Evolutionary conservation across 768 basidiomycete genomes (phyloP).

Genomic region (Suillus cothurnatus): DNA sequence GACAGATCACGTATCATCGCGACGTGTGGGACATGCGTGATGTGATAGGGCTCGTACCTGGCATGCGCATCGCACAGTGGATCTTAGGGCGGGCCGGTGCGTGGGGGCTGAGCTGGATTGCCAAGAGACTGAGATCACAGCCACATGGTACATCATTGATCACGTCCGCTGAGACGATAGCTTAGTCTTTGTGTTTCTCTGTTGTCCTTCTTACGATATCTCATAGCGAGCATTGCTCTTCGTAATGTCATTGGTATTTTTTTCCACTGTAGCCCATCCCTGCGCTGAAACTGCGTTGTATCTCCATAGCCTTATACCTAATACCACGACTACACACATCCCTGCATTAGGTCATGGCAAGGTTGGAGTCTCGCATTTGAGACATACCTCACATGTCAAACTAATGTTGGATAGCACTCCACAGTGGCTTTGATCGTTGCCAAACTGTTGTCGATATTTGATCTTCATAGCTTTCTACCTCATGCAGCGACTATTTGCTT

Average conservation of each 20-base stretch:
- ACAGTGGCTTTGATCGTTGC: background rate
- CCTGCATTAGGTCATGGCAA: background rate
- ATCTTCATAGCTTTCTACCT: background rate
- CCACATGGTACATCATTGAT: background rate
- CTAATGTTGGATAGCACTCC: background rate
- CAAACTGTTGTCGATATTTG: background rate
- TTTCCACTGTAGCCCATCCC: background rate
- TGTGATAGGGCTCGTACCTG: constrained; percentile 71
- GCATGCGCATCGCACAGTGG: constrained; percentile 69
- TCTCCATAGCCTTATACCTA: constrained; percentile 1
- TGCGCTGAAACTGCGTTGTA: background rate
- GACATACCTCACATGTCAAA: background rate
- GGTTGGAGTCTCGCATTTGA: background rate
- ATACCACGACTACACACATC: background rate
- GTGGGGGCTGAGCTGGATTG: constrained; percentile 49
- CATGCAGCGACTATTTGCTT: background rate
- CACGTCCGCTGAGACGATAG: background rate
- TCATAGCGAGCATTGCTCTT: background rate
- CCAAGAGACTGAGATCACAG: background rate
- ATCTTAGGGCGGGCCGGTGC: constrained; percentile 63
- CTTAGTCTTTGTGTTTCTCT: background rate
- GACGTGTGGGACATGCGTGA: constrained; percentile 77
- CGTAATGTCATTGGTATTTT: background rate
- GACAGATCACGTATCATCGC: constrained; percentile 70
- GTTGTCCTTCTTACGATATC: background rate